Evolutionary conservation across 495 filamentous ascomycete species (phyloP).

Genomic region (Penicillium flavigenum): DNA sequence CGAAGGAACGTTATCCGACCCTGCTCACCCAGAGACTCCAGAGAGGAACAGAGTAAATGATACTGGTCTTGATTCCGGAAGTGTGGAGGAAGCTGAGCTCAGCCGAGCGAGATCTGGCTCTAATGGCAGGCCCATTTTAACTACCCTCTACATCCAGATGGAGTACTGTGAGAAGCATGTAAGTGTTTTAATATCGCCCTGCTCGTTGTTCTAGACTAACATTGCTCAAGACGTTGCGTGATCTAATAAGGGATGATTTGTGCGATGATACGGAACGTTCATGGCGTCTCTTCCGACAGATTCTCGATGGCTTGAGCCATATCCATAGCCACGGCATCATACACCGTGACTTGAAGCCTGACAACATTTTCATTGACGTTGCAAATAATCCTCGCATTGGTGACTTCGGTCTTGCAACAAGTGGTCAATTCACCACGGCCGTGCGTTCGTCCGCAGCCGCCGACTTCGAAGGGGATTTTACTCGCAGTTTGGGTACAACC

Average conservation of each 20-base stretch:
- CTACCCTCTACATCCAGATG: slow-evolving; percentile 85
- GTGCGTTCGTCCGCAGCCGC: slow-evolving; percentile 45
- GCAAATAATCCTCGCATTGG: slow-evolving; percentile 89
- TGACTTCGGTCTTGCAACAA: slow-evolving; percentile 93
- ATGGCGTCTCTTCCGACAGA: slow-evolving; percentile 90
- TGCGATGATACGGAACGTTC: slow-evolving; percentile 69
- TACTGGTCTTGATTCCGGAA: slow-evolving; percentile 12
- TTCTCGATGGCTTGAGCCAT: slow-evolving; percentile 85
- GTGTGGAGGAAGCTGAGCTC: slow-evolving; percentile 32
- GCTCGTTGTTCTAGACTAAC: slow-evolving; percentile 15
- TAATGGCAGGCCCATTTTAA: slow-evolving; percentile 45
- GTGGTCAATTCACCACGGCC: slow-evolving; percentile 66
- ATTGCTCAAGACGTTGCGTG: slow-evolving; percentile 70
- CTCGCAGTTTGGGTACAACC: slow-evolving; percentile 89
- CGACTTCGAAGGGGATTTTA: slow-evolving; percentile 59
- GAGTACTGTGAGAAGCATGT: slow-evolving; percentile 94
- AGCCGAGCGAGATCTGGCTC: slow-evolving; percentile 41
- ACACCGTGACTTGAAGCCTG: slow-evolving; percentile 95
- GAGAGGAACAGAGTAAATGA: slow-evolving; percentile 16
- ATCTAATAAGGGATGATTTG: slow-evolving; percentile 79
- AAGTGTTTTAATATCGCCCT: slow-evolving; percentile 27
- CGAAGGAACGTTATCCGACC: slow-evolving; percentile 36
- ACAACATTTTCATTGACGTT: slow-evolving; percentile 95
- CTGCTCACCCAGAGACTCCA: slow-evolving; percentile 23
- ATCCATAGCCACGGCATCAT: slow-evolving; percentile 92